Evolutionary conservation across 257 asterid species (phyloP).

Genomic region (Buddleja alternifolia): DNA sequence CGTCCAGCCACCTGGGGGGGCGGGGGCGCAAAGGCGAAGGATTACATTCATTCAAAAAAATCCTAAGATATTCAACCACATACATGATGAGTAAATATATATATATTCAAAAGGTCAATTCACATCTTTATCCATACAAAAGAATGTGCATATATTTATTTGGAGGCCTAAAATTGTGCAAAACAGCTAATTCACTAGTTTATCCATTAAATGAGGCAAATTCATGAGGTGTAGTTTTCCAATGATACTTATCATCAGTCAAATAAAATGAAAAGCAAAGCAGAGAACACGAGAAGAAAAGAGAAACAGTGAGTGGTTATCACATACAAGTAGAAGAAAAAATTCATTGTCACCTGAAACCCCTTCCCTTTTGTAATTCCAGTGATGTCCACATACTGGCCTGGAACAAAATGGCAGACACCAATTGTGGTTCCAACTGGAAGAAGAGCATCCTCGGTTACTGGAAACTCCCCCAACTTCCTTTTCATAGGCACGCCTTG

Average conservation of each 20-base stretch:
- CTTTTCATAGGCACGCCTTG: conserved; percentile 97
- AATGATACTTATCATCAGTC: not conserved
- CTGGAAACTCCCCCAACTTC: conserved; percentile 91
- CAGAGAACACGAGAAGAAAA: too few relatives aligned
- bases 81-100: not conserved
- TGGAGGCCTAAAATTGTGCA: conserved; percentile 4
- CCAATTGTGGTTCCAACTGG: conserved; percentile 80
- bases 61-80: too few relatives aligned
- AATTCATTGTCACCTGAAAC: conserved; percentile 64
- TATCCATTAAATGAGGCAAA: not conserved
- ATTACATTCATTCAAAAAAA: conserved; percentile 5
- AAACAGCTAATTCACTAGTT: not conserved
- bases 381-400: conserved; percentile 83
- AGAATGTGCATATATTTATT: not conserved
- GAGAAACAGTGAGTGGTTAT: too few relatives aligned
- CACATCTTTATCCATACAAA: not conserved
- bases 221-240: not conserved
- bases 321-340: not conserved
- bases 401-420: conserved; percentile 94
- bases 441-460: conserved; percentile 90
- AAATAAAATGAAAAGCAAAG: too few relatives aligned
- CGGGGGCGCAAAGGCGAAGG: not conserved
- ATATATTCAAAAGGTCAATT: not conserved
- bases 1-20: not conserved
- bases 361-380: conserved; percentile 97